phyloP scores from a whole-genome alignment of 805 yeast genomes.

The Candida patagonica region DNA sequence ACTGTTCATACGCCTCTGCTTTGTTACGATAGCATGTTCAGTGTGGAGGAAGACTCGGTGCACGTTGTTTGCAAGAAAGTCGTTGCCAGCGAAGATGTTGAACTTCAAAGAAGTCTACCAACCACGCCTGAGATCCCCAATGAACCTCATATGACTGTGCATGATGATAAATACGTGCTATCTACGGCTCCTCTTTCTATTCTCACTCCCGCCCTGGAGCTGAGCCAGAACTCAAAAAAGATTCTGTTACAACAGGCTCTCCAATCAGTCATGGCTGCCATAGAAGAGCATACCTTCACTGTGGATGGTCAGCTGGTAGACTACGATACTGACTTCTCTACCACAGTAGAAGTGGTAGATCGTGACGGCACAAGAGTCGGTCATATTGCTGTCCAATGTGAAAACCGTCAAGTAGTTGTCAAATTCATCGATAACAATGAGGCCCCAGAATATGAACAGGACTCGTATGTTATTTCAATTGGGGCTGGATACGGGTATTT shows the following conservation, averaged over 20 bases:
- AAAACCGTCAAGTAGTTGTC: not conserved
- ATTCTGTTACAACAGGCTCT: no score
- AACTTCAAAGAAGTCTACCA: no score
- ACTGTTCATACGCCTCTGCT: conserved; percentile 41
- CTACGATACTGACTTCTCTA: not conserved
- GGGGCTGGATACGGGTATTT: no score
- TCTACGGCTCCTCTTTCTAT: no score
- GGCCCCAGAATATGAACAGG: not conserved
- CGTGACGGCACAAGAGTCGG: not conserved
- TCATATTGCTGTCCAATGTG: not conserved
- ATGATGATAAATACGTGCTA: no score
- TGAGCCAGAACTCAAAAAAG: no score
- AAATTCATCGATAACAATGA: not conserved
- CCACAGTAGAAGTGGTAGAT: not conserved
- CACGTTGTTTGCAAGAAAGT: conserved; percentile 21
- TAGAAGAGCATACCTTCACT: no score
- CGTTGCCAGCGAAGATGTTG: conserved; percentile 7
- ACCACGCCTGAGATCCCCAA: no score
- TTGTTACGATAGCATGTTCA: conserved; percentile 33
- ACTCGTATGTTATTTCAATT: not conserved
- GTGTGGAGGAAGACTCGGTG: conserved; percentile 25
- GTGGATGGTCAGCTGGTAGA: not conserved
- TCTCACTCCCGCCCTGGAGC: no score
- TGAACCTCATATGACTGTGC: no score
- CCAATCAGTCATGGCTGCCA: no score